Evolutionary conservation across 139 green algal genomes (phyloP).

Genomic region (Mesotaenium endlicherianum): DNA sequence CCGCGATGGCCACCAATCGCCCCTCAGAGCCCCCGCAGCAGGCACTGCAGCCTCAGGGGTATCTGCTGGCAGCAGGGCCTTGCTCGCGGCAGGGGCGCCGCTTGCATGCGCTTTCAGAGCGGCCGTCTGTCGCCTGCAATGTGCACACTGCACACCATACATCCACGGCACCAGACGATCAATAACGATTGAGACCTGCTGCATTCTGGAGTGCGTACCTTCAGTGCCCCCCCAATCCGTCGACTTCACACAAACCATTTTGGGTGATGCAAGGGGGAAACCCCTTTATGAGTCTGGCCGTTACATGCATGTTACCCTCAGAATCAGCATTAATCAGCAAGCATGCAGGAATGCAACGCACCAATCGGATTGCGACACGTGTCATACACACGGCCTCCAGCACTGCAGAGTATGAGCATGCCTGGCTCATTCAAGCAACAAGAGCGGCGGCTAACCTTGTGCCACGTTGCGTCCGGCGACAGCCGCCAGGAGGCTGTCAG

Average conservation of each 20-base stretch:
- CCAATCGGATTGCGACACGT: neutral
- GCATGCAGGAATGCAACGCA: neutral
- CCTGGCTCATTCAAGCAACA: too few relatives aligned
- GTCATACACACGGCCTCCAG: neutral
- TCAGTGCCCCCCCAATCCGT: neutral
- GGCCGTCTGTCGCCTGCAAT: slow-evolving; percentile 20
- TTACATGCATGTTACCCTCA: neutral
- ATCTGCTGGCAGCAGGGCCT: neutral
- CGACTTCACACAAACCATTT: neutral
- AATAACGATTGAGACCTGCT: neutral
- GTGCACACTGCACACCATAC: slow-evolving; percentile 23
- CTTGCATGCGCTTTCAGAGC: neutral
- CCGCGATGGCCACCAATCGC: slow-evolving; percentile 18
- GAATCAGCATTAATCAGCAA: too few relatives aligned
- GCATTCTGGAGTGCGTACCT: neutral
- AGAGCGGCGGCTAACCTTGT: slow-evolving; percentile 21
- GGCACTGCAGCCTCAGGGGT: neutral
- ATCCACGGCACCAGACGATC: neutral
- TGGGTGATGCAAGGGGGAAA: neutral
- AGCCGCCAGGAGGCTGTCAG: slow-evolving; percentile 13
- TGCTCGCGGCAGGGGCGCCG: neutral
- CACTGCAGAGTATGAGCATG: too few relatives aligned
- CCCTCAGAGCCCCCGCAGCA: neutral
- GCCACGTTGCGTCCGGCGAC: slow-evolving; percentile 11
- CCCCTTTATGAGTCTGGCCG: neutral